These are phyloP conservation scores for Globisporangium cystogenes DNA, from an alignment of 352 stramenopile species.

Conservation along the genomic window DNA sequence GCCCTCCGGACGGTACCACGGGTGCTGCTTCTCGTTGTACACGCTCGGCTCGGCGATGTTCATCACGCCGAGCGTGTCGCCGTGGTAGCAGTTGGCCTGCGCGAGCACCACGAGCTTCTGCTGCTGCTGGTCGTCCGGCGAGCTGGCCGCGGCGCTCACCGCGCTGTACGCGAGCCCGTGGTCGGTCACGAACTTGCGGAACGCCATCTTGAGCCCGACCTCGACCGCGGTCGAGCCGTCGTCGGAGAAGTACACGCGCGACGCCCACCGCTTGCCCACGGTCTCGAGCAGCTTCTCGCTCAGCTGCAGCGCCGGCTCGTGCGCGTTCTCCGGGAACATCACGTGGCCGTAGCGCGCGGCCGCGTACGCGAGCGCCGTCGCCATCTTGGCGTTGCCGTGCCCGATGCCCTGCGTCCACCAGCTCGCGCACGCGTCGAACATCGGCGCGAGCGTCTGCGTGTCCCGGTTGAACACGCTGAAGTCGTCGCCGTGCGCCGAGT, in stretches of 20 bases:
- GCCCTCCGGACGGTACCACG: slow-evolving; percentile 86
- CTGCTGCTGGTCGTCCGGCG: slow-evolving; percentile 9
- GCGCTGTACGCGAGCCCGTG: slow-evolving; percentile 55
- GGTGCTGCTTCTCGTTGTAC: slow-evolving; percentile 90
- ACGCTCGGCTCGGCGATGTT: slow-evolving; percentile 88
- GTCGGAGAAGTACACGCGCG: slow-evolving; percentile 90
- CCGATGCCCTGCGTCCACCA: slow-evolving; percentile 93
- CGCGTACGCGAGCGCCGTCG: slow-evolving; percentile 82
- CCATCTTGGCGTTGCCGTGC: slow-evolving; percentile 87
- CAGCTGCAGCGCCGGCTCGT: slow-evolving; percentile 80
- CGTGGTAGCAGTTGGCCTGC: slow-evolving; percentile 90
- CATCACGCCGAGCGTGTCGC: slow-evolving; percentile 90
- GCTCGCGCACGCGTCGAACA: slow-evolving; percentile 89
- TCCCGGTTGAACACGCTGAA: slow-evolving; percentile 55
- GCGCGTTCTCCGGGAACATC: slow-evolving; percentile 90
- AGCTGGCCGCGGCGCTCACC: too few relatives aligned
- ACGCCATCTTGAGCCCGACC: slow-evolving; percentile 90
- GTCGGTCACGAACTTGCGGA: slow-evolving; percentile 79
- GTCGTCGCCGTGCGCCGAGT: slow-evolving; percentile 88
- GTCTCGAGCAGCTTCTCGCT: slow-evolving; percentile 71
- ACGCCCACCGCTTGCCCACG: slow-evolving; percentile 80
- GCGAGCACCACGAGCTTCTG: slow-evolving; percentile 72
- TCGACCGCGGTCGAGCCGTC: slow-evolving; percentile 90
- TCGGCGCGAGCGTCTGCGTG: slow-evolving; percentile 48
- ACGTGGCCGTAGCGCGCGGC: slow-evolving; percentile 89